Base-by-base conservation (phyloP, 1,139 yeast genomes). In the Suhomyces chickasaworum region DNA sequence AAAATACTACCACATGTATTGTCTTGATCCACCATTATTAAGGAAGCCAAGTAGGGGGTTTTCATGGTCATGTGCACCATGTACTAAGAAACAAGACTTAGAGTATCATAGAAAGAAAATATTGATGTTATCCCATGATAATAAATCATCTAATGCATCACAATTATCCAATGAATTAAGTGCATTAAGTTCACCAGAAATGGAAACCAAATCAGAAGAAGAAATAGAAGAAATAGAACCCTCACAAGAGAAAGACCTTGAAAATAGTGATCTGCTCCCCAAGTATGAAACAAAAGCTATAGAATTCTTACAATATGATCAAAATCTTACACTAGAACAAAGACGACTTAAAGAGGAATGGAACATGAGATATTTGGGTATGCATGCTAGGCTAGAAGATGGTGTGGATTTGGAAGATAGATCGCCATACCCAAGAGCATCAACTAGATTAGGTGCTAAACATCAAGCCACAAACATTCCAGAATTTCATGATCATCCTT, bases 61-160 rank as follows among this genome's bases (percentile, higher is more conserved):
- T 61, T 88, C 90, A 6, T 91, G 97, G 97, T 78, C 90, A n/a
- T 91, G 97, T 72, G 93, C 89, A 20, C 64, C 72, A 2, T 90
- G 97, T 66, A 77, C 87, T 16, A 80, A 78, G 54, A 72, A 62
- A 34, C 64, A 69, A 39, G 80, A 72, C 49, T 62, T 70, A 36
- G 75, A 71, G 48, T 54, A 72, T 47, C 66, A 57, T 42, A 61
- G 63, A 44, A 68, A 65, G 47, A 63, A 72, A 47, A 65, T 68
- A 47, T 51, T 74, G 44, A 75, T 75, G 79, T 63, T 75, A 37
- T 68, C 75, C 9, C 69, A 69, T 46, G 78, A 74, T 49, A 74
- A 74, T 51, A 71, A 73, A 48, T 66, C 71, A 45, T 66, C 76
- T 3, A 74, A 73, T 48, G 76, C 70, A 38, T 60, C 57, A 5